phyloP scores from a whole-genome alignment of 2,329 filamentous ascomycete species.

The Botrytis byssoidea region DNA sequence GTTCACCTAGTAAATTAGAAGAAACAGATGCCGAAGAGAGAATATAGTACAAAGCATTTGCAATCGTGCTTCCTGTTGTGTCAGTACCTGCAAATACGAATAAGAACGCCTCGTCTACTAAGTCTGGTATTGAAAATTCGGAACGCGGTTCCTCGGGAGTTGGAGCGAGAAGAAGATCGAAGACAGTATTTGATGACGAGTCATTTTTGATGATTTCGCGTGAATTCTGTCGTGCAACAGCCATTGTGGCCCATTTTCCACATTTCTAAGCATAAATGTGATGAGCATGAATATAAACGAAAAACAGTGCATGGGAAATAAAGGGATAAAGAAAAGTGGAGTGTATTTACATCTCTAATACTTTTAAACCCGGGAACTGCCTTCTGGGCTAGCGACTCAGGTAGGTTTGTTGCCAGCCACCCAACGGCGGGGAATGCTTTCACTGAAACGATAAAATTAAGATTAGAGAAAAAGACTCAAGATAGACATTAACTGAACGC shows the following conservation, averaged over 20 bases:
- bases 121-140: neutral
- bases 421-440: neutral
- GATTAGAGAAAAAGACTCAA: neutral
- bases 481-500: neutral
- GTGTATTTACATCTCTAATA: neutral
- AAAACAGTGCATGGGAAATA: rapidly evolving
- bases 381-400: neutral
- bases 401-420: neutral
- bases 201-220: neutral
- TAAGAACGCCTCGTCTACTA: neutral
- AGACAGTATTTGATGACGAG: neutral
- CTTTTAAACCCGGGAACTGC: neutral
- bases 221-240: neutral
- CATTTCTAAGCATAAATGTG: neutral
- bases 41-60: conserved; percentile 5
- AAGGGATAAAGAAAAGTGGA: too few species aligned
- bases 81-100: conserved; percentile 4
- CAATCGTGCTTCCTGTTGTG: neutral
- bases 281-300: neutral
- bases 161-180: neutral
- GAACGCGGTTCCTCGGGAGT: neutral
- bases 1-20: neutral
- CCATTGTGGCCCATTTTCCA: neutral
- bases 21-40: neutral
- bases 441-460: neutral